Evolutionary conservation across 768 basidiomycete species (phyloP).

Genomic region (Neoboletus brunneissimus): DNA sequence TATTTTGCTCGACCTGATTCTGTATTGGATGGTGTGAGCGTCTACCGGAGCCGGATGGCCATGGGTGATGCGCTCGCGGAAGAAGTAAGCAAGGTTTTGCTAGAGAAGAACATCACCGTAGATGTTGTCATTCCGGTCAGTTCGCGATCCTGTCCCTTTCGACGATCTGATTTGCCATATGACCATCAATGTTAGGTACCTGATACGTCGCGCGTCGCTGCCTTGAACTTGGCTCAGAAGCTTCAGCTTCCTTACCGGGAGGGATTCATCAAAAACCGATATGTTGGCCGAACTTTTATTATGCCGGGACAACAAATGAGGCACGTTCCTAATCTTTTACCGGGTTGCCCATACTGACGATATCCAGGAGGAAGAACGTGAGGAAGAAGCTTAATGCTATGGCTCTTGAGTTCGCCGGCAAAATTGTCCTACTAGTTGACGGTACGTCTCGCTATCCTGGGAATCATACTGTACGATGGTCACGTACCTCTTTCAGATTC

Average conservation of each 20-base stretch:
- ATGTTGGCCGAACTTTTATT: conserved; percentile 97
- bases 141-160: not conserved
- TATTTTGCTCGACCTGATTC: conserved; percentile 99
- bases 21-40: conserved; percentile 94
- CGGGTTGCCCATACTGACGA: conserved; percentile 1
- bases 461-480: not conserved
- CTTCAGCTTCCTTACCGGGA: conserved; percentile 90
- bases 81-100: conserved; percentile 74
- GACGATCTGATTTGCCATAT: not conserved
- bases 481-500: conserved; percentile 59
- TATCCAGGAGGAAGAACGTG: conserved; percentile 82
- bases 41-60: conserved; percentile 97
- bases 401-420: conserved; percentile 92
- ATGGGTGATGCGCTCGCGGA: conserved; percentile 96
- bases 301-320: conserved; percentile 99
- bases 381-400: conserved; percentile 95
- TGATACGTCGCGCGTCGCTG: conserved; percentile 95
- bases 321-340: conserved; percentile 34
- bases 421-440: conserved; percentile 94
- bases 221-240: conserved; percentile 91
- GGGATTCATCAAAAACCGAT: conserved; percentile 98
- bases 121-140: conserved; percentile 95
- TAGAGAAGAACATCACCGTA: conserved; percentile 62
- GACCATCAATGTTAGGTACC: conserved; percentile 58
- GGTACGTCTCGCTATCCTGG: conserved; percentile 45